Base-by-base conservation (phyloP, 257 asterid species). In the Mentha longifolia region DNA sequence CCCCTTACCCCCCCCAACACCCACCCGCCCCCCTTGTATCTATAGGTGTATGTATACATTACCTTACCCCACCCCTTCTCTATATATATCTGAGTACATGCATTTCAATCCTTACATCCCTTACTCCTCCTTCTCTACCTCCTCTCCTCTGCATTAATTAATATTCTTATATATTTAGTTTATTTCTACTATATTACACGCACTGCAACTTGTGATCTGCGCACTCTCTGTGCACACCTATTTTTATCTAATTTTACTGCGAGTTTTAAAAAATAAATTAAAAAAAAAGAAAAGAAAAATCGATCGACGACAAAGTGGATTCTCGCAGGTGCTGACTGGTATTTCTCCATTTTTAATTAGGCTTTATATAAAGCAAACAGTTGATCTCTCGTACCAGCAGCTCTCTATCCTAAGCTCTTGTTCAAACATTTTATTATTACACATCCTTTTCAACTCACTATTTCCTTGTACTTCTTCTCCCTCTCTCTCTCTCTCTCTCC, bases 341-440 rank as follows among this genome's bases (percentile, higher is more conserved):
- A 77, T 81, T 77, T 82, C 84, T 54, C 83, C 78, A 74, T 82
- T 82, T 73, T 81, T 76, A 67, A 13, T 78, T 65, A 57, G 4
- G 52, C 84, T 75, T 81, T 69, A 66, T 69, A 74, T 76, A 79
- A 71, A 79, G 83, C 79, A 74, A 74, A 77, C 72, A 31, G 51
- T 56, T 22, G 58, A 46, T 42, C 77, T 63, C 77, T 6, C 22
- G 8, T 22, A 22, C 67, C 64, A 72, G 76, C 64, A 72, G 76
- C 85, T 83, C 78, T 68, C 82, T 56, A 56, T 81, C 76, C 85
- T 57, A 81, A 60, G 82, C 61, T 65, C 45, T 79, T 77, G 74
- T 78, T 84, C 85, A 78, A 89, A 72, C 87, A 63, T 81, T 79
- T 66, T 78, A 71, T 81, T 79, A 81, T 82, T 71, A 85, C 83